Conservation (phyloP, 2,329 filamentous ascomycete genomes). For the Graphium sp. region DNA sequence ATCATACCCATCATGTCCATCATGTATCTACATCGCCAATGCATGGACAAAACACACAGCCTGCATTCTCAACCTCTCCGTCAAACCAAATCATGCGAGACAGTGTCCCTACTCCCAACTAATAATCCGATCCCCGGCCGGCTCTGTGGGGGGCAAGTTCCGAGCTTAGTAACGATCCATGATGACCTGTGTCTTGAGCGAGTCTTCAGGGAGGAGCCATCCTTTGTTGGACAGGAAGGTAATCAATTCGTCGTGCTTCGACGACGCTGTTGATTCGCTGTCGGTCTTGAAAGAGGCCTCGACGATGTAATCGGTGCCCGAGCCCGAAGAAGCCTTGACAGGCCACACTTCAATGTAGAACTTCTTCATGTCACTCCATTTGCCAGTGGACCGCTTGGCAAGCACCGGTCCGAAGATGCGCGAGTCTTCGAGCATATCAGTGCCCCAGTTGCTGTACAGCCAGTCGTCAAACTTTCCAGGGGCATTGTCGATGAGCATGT, state of each 20-base stretch:
- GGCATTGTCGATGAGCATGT: slow-evolving; percentile 10
- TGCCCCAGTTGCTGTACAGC: slow-evolving; percentile 11
- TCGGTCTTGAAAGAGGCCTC: slow-evolving; percentile 14
- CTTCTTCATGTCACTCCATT: slow-evolving; percentile 12
- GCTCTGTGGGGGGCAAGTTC: no score
- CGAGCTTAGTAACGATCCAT: slow-evolving; percentile 11
- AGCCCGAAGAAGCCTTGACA: slow-evolving; percentile 8
- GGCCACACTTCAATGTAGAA: slow-evolving; percentile 16
- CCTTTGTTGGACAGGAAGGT: slow-evolving; percentile 9
- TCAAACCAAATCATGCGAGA: no score
- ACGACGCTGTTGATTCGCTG: slow-evolving; percentile 6
- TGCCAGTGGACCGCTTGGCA: slow-evolving; percentile 12
- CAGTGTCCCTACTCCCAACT: no score
- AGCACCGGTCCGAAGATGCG: slow-evolving; percentile 15
- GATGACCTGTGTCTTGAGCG: slow-evolving; percentile 11
- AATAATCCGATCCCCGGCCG: no score
- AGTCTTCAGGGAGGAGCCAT: slow-evolving; percentile 12
- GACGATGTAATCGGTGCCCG: slow-evolving; percentile 11
- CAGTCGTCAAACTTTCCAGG: slow-evolving; percentile 15
- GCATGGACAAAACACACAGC: no score
- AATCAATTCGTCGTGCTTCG: slow-evolving; percentile 8
- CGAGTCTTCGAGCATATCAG: slow-evolving; percentile 8
- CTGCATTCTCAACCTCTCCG: no score
- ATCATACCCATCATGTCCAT: no score
- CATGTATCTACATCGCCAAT: no score